Base-by-base conservation (phyloP, 2,329 filamentous ascomycete species). In the Phyllachora maydis region DNA sequence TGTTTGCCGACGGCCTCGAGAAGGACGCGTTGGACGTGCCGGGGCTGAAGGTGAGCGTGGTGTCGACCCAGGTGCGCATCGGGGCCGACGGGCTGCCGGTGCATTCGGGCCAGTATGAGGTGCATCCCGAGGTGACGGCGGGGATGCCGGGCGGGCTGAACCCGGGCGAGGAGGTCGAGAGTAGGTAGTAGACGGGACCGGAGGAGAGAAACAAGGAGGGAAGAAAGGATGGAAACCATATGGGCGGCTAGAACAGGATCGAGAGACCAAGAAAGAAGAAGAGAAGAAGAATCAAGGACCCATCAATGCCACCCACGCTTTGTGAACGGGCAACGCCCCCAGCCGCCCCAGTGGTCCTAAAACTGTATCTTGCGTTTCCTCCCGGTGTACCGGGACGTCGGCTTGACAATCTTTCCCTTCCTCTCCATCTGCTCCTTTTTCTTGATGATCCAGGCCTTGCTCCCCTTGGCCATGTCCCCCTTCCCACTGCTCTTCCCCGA, bases 361-460 rank as follows among this genome's bases (percentile, higher is more conserved):
- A n/a, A n/a, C n/a, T n/a, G n/a, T n/a, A n/a, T n/a, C n/a, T n/a
- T n/a, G n/a, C 88, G 65, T 55, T 82, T 92, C 38, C 88, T 61
- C 15, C 85, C 88, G 1, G 85, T 95, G 46, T 92, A 98, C 50
- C 90, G 95, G 24, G 78, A 91, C 26, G 64, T 81, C 2, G 70
- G 54, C 57, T 95, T 95, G 36, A 95, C 85, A 14, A 95, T 64
- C 56, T 88, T 93, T 21, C 88, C 88, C 50, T 93, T 92, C 31
- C 68, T 62, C 49, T 90, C 77, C 76, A 92, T 88, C 53, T 92
- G 81, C 34, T 81, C 75, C 55, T 88, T 90, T 46, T 85, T 88
- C 48, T 68, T 67, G 43, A 81, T 43, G 30, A 88, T 88, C 77
- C 77, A 88, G 2, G 60, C 65, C 49, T 79, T 85, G 42, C 70